Conservation (phyloP, 192 early-diverging fungal species). For the Umbelopsis ramanniana region DNA sequence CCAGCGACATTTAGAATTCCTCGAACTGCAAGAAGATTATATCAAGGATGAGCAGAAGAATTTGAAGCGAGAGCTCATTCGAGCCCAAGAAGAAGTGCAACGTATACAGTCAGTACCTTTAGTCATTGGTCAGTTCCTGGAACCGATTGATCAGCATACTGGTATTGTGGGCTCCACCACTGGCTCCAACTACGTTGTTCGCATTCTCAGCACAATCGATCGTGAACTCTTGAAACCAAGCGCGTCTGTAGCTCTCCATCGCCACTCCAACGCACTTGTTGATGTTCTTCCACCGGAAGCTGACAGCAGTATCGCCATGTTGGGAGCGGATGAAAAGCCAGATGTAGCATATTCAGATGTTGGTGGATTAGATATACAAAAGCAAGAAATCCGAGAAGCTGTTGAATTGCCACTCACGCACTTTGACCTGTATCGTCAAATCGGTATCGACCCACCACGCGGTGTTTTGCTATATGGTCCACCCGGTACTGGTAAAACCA, state of each 20-base stretch:
- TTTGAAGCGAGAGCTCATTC: constrained; percentile 90
- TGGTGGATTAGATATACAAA: constrained; percentile 90
- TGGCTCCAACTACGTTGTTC: constrained; percentile 88
- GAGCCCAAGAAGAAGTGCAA: constrained; percentile 98
- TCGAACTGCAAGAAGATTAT: constrained; percentile 98
- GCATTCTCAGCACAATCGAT: constrained; percentile 96
- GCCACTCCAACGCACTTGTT: constrained; percentile 97
- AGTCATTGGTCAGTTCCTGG: constrained; percentile 98
- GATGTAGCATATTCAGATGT: constrained; percentile 84
- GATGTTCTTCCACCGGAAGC: constrained; percentile 97
- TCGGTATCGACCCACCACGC: constrained; percentile 98
- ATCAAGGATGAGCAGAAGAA: constrained; percentile 99
- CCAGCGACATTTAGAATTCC: constrained; percentile 92
- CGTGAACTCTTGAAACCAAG: constrained; percentile 95
- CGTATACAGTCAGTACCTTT: constrained; percentile 97
- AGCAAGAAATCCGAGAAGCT: constrained; percentile 93
- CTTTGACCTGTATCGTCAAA: constrained; percentile 97
- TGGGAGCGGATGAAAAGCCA: constrained; percentile 78
- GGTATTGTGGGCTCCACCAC: constrained; percentile 95
- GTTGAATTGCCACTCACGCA: constrained; percentile 98
- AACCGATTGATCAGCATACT: constrained; percentile 95
- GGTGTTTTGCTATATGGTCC: constrained; percentile 99
- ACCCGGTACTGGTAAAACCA: constrained; percentile 98
- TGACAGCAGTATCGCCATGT: constrained; percentile 87
- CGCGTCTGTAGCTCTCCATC: constrained; percentile 92